Evolutionary conservation across 441 rosid species (phyloP).

Genomic region (Isatis lusitanica): DNA sequence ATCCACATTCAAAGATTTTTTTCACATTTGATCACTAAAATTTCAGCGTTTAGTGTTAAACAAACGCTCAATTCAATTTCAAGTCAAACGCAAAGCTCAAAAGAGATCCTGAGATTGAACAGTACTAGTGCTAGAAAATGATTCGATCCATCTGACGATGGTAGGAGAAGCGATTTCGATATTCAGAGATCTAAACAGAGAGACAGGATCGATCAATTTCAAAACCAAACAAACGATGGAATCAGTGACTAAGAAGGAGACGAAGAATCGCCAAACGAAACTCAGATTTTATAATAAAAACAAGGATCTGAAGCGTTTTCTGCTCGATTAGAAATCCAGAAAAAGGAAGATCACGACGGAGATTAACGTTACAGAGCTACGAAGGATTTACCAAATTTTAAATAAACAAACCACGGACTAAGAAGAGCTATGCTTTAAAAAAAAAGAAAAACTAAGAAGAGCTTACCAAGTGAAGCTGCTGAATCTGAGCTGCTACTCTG

Average conservation of each 20-base stretch:
- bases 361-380: background rate
- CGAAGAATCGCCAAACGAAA: background rate
- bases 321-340: background rate
- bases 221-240: background rate
- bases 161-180: background rate
- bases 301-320: slow-evolving; percentile 12
- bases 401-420: background rate
- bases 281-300: background rate
- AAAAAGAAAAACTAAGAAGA: background rate
- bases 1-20: background rate
- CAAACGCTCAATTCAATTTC: background rate
- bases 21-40: background rate
- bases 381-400: background rate
- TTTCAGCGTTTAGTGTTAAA: background rate
- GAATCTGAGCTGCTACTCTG: slow-evolving; percentile 21
- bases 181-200: slow-evolving; percentile 17
- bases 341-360: background rate
- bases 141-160: slow-evolving; percentile 4
- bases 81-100: background rate
- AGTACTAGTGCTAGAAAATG: slow-evolving; percentile 4
- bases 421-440: slow-evolving; percentile 22
- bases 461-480: slow-evolving; percentile 40
- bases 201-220: slow-evolving; percentile 9
- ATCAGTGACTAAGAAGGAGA: slow-evolving; percentile 2
- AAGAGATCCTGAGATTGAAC: slow-evolving; percentile 8